Evolutionary conservation across 2,329 filamentous ascomycete species (phyloP).

Genomic region (Escovopsis sp.): DNA sequence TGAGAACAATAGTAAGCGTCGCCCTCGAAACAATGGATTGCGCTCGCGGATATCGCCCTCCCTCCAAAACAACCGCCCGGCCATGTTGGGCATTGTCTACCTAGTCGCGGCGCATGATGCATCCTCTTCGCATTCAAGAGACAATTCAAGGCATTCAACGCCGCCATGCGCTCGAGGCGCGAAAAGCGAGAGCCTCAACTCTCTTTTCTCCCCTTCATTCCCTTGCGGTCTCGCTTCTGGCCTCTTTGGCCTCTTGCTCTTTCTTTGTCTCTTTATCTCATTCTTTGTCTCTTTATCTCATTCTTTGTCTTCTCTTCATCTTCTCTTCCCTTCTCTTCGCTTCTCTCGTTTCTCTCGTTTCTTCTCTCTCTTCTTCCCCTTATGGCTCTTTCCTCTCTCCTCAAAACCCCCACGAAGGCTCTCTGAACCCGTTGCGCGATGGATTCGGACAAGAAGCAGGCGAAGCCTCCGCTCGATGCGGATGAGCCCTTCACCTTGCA

Average conservation of each 20-base stretch:
- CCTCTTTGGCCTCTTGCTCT: background rate
- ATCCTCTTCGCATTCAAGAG: too few relatives aligned
- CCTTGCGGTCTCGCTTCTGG: background rate
- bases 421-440: background rate
- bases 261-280: too few relatives aligned
- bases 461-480: background rate
- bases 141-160: too few relatives aligned
- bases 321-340: background rate
- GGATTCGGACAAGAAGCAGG: conserved; percentile 2
- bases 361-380: background rate
- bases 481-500: background rate
- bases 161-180: too few relatives aligned
- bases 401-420: too few relatives aligned
- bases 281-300: too few relatives aligned
- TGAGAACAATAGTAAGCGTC: conserved; percentile 6
- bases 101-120: too few relatives aligned
- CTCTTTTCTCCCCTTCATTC: too few relatives aligned
- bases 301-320: background rate
- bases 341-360: too few relatives aligned
- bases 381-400: background rate
- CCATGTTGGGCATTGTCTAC: background rate
- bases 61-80: background rate
- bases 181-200: too few relatives aligned
- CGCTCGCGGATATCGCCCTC: background rate
- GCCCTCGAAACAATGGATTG: background rate